Conservation (phyloP, 805 yeast species). For the Isabelozyma gotoi region DNA sequence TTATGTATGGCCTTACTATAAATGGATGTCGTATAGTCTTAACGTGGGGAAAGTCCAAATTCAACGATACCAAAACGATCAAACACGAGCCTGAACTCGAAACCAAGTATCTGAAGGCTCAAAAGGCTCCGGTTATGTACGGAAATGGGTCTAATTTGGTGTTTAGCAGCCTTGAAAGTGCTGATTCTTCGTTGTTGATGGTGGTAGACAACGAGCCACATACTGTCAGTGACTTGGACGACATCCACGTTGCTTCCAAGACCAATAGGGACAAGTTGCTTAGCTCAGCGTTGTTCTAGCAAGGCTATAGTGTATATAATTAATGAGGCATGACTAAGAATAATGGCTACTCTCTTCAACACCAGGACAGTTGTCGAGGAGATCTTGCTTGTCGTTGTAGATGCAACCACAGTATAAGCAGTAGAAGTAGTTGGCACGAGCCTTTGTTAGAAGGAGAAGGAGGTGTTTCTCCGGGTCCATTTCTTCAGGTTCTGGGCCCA, state of each 20-base stretch:
- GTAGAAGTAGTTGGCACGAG: slow-evolving; percentile 40
- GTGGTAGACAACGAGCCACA: slow-evolving; percentile 14
- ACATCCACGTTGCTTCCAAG: slow-evolving; percentile 13
- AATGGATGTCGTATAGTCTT: slow-evolving; percentile 27
- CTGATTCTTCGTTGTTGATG: slow-evolving; percentile 7
- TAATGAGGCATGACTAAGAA: not conserved
- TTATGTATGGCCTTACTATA: slow-evolving; percentile 27
- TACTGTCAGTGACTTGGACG: slow-evolving; percentile 16
- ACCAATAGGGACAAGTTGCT: slow-evolving; percentile 6
- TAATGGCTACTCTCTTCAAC: slow-evolving; percentile 44
- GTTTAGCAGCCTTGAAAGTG: slow-evolving; percentile 1
- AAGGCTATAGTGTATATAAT: not conserved
- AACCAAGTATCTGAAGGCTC: slow-evolving; percentile 9
- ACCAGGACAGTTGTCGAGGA: slow-evolving; percentile 51
- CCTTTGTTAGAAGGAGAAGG: slow-evolving; percentile 27
- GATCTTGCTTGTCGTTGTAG: slow-evolving; percentile 36
- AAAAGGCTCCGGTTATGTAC: slow-evolving; percentile 17
- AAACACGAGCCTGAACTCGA: slow-evolving; percentile 6
- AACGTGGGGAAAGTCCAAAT: slow-evolving; percentile 29
- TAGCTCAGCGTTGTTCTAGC: not conserved
- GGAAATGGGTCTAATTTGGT: slow-evolving; percentile 7
- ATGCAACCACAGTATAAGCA: slow-evolving; percentile 52
- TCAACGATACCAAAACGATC: too few species aligned
- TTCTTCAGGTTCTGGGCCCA: slow-evolving; percentile 6
- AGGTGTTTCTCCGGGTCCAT: slow-evolving; percentile 11